Percentiles rank a stretch among this genome's conserved stretches.
Conservation (phyloP, 805 yeast genomes). For the Sugiyamaella qingdaonensis region DNA sequence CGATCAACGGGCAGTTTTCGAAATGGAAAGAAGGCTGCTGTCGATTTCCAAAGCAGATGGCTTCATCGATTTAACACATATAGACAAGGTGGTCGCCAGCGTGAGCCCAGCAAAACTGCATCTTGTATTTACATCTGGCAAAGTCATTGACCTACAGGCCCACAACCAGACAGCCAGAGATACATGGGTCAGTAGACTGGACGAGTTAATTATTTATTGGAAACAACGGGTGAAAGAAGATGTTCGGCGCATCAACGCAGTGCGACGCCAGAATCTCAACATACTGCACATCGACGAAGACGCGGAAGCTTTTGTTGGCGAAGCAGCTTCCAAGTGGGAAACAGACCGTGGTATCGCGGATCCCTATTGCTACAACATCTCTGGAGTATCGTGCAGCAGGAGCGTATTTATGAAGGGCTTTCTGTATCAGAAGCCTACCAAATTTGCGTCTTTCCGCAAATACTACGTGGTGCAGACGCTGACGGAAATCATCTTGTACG, state of each 20-base stretch:
- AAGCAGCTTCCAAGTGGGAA: constrained; percentile 49
- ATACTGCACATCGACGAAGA: constrained; percentile 50
- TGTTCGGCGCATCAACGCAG: constrained; percentile 32
- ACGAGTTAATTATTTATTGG: constrained; percentile 57
- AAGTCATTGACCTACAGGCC: constrained; percentile 50
- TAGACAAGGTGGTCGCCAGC: constrained; percentile 32
- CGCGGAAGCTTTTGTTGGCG: constrained; percentile 51
- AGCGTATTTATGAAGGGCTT: constrained; percentile 61
- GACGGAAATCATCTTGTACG: constrained; percentile 59
- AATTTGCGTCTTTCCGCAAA: constrained; percentile 61
- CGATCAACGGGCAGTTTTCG: constrained; percentile 60
- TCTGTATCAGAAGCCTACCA: constrained; percentile 64
- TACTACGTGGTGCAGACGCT: constrained; percentile 65
- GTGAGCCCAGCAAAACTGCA: constrained; percentile 33
- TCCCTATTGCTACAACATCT: constrained; percentile 49
- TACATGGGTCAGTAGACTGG: constrained; percentile 62
- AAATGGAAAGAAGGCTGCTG: constrained; percentile 57
- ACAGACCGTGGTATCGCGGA: constrained; percentile 51
- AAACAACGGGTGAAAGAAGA: constrained; percentile 41
- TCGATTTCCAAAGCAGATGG: constrained; percentile 56
- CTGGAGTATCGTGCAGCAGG: constrained; percentile 54
- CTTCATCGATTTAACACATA: constrained; percentile 52
- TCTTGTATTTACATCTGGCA: constrained; percentile 37
- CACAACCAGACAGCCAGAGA: constrained; percentile 46
- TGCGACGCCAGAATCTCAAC: constrained; percentile 45